Base-by-base conservation (phyloP, 2,329 filamentous ascomycete genomes). In the Clarireedia monteithiana region DNA sequence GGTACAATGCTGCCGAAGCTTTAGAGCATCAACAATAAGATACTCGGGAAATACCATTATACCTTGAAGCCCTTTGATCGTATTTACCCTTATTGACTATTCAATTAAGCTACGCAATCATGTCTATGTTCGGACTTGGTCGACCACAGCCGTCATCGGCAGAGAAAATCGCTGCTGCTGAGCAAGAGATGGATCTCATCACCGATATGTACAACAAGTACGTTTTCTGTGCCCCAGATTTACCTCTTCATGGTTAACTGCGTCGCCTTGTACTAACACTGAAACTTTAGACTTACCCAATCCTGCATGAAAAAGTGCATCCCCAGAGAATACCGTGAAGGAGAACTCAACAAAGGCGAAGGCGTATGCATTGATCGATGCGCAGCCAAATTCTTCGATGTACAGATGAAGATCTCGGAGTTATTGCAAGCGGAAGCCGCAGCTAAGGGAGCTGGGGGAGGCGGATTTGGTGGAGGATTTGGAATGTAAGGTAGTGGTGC, bases 141-240 rank as follows among this genome's bases (percentile, higher is more conserved):
- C 79, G 83, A 64, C 88, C 89, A 60, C 90, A 96, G 77, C 88
- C 91, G 71, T 88, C 90, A 62, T 96, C 91, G 69, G 91, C 90
- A 73, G 89, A 97, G 80, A 99, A 97, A 82, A 94, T 99, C 73
- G 88, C 89, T 68, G 89, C 90, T 68, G 91, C 95, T 67, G 92
- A 99, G 78, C 87, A 90, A 65, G 95, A 99, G 78, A 90, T 97
- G 75, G 94, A 96, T 76, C 91, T 97, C 80, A 85, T 96, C 66
- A 89, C 91, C 60, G 91, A 96, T 74, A 96, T 97, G 86, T 95
- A 96, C 81, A 92, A 91, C 78, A 89, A 94, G 94, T 97, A 83
- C 59, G 73, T 62, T 51, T 47, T 44, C 24, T 24, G 38, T 44
- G 36, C 14, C 45, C 48, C 26, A 47, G 53, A 26, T 42, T 55